Evolutionary conservation across 345 rosid genomes (phyloP).

Genomic region (Fremontodendron californicum): DNA sequence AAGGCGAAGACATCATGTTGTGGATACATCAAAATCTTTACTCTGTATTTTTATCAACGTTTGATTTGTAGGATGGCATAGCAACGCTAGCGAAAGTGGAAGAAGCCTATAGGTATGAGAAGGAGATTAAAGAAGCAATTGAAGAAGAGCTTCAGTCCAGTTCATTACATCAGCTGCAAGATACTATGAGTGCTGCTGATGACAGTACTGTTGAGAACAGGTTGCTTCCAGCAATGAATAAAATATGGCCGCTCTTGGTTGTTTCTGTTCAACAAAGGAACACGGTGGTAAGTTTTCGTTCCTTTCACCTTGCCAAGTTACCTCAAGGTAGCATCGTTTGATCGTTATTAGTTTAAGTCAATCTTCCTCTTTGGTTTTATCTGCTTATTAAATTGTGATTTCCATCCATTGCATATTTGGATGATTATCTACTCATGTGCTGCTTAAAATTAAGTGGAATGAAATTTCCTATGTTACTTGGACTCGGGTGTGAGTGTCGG

Average conservation of each 20-base stretch:
- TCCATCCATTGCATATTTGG: not conserved
- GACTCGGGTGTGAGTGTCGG: too few relatives aligned
- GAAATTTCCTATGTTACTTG: too few relatives aligned
- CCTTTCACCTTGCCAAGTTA: not conserved
- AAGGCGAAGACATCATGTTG: not conserved
- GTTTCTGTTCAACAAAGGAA: constrained; percentile 57
- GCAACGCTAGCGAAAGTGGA: constrained; percentile 67
- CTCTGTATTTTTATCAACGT: not conserved
- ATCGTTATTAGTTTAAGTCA: not conserved
- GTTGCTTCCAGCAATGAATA: constrained; percentile 87
- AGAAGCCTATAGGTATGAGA: constrained; percentile 69
- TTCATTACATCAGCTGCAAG: constrained; percentile 41
- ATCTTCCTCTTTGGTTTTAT: not conserved
- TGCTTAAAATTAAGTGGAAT: not conserved
- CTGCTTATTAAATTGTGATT: not conserved
- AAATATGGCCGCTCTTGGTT: constrained; percentile 84
- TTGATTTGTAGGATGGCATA: constrained; percentile 56
- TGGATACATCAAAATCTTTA: not conserved
- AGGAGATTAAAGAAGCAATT: constrained; percentile 57
- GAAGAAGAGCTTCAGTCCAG: constrained; percentile 54
- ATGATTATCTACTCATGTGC: not conserved
- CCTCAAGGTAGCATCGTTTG: not conserved
- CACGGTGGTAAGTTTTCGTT: constrained; percentile 48
- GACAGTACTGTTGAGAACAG: constrained; percentile 76
- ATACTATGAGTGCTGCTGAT: constrained; percentile 24